Evolutionary conservation across 1,284 basidiomycete genomes (phyloP).

Genomic region (Ceratobasidium sp.): DNA sequence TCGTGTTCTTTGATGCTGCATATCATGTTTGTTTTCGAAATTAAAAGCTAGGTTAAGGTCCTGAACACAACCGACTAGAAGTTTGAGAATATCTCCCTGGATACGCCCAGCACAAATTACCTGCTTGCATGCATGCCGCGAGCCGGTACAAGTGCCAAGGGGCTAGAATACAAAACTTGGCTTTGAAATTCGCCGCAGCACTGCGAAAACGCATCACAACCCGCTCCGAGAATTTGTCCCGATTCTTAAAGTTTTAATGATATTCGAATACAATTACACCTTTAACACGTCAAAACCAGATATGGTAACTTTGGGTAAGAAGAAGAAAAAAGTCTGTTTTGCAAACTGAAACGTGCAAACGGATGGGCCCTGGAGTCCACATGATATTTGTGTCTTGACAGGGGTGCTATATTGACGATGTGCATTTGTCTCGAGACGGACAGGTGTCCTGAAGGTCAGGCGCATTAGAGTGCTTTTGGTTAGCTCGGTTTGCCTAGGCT

Average conservation of each 20-base stretch:
- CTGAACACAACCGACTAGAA: slow-evolving; percentile 6
- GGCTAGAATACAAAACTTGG: background rate
- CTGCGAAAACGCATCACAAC: background rate
- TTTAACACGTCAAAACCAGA: slow-evolving; percentile 6
- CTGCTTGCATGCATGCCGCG: no score
- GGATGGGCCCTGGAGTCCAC: background rate
- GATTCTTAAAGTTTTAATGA: background rate
- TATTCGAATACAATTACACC: background rate
- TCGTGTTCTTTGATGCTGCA: background rate
- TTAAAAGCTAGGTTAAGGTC: background rate
- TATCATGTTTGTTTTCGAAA: background rate
- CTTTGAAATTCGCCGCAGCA: background rate
- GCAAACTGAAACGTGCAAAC: slow-evolving; percentile 8
- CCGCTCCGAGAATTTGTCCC: slow-evolving; percentile 1
- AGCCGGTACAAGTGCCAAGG: background rate
- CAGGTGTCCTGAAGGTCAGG: background rate
- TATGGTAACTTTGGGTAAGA: slow-evolving; percentile 6
- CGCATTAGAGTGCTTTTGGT: background rate
- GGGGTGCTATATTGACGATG: slow-evolving; percentile 10
- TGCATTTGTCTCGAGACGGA: background rate
- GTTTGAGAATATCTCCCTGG: slow-evolving; percentile 3
- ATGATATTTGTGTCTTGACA: background rate
- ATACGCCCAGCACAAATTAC: background rate
- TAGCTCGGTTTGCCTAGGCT: background rate
- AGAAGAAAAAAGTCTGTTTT: slow-evolving; percentile 7